Percentiles rank a stretch among this genome's conserved stretches.
Conservation (phyloP, 1,284 basidiomycete genomes). For the Taiwanofungus camphoratus region DNA sequence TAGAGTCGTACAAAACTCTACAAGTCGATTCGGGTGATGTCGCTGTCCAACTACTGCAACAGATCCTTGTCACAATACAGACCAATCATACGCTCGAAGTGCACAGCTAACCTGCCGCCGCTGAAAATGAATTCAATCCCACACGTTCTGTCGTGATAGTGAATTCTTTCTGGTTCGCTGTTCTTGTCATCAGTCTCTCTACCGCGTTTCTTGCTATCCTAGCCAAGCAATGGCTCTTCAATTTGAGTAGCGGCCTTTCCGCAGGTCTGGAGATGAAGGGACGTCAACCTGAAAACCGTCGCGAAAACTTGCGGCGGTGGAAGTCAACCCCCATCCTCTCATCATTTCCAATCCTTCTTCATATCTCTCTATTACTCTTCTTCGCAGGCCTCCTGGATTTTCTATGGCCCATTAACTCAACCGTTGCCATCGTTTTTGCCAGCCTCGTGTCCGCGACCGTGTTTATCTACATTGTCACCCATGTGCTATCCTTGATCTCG, state of each 20-base stretch:
- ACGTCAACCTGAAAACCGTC: slow-evolving; percentile 7
- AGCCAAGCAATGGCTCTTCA: slow-evolving; percentile 7
- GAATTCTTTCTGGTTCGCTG: slow-evolving; percentile 14
- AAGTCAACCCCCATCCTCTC: slow-evolving; percentile 7
- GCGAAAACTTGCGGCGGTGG: slow-evolving; percentile 9
- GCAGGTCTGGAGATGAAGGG: not conserved
- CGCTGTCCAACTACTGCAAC: slow-evolving; percentile 15
- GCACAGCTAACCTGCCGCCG: too few relatives aligned
- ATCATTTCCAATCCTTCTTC: slow-evolving; percentile 11
- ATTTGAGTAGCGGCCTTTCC: not conserved
- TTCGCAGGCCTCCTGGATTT: slow-evolving; percentile 14
- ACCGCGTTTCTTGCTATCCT: slow-evolving; percentile 11
- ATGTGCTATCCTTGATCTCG: not conserved
- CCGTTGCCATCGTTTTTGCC: not conserved
- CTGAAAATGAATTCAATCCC: not conserved
- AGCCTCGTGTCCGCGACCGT: not conserved
- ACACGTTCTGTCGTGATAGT: slow-evolving; percentile 10
- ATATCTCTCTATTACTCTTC: slow-evolving; percentile 13
- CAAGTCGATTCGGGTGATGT: slow-evolving; percentile 12
- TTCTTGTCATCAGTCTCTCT: slow-evolving; percentile 12
- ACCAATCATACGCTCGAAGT: not conserved
- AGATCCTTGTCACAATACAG: slow-evolving; percentile 13
- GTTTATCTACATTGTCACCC: not conserved
- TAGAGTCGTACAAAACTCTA: slow-evolving; percentile 20
- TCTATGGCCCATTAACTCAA: slow-evolving; percentile 8